Conservation (phyloP, 768 basidiomycete species). For the Agaricus sinodeliciosus region DNA sequence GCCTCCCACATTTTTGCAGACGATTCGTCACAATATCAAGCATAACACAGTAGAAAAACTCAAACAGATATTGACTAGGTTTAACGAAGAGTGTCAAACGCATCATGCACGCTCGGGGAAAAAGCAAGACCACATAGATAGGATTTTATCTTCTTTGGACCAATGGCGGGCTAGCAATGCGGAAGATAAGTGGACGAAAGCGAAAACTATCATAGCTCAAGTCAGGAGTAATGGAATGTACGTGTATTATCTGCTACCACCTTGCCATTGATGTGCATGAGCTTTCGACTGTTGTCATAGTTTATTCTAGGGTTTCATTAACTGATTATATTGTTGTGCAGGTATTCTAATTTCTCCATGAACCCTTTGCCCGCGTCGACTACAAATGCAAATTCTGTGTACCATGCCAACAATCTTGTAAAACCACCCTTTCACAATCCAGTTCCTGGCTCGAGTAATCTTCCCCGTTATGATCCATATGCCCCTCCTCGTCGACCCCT, state of each 20-base stretch:
- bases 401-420: constrained; percentile 7
- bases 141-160: constrained; percentile 56
- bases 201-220: constrained; percentile 59
- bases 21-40: constrained; percentile 62
- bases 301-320: constrained; percentile 1
- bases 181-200: constrained; percentile 64
- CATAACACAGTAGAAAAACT: constrained; percentile 81
- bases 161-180: constrained; percentile 49
- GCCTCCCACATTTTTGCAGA: constrained; percentile 31
- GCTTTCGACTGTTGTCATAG: background rate
- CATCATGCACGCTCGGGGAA: constrained; percentile 71
- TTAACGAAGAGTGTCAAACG: constrained; percentile 73
- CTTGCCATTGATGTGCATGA: constrained; percentile 5
- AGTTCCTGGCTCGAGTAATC: constrained; percentile 24
- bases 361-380: background rate
- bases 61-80: constrained; percentile 70
- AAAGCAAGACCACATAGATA: constrained; percentile 83
- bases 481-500: constrained; percentile 46
- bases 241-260: constrained; percentile 27
- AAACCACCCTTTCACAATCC: constrained; percentile 4
- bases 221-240: constrained; percentile 62
- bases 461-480: constrained; percentile 60
- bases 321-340: constrained; percentile 9
- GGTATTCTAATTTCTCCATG: constrained; percentile 12
- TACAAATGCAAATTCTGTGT: constrained; percentile 16